Evolutionary conservation across 345 rosid genomes (phyloP), one percentile per base, ranked within the genome.

Genomic region (Carallia brachiata): DNA sequence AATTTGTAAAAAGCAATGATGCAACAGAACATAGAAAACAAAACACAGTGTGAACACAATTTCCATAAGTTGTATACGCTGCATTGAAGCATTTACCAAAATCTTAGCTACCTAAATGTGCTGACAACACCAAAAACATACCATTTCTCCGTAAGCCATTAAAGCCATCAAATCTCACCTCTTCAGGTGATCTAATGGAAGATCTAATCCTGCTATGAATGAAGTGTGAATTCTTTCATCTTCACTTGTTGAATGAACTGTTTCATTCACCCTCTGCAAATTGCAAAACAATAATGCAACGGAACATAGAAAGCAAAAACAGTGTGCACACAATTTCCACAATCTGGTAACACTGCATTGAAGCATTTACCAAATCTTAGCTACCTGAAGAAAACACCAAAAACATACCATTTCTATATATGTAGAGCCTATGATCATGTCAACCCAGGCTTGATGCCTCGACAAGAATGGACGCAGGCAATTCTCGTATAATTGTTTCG

Each of bases 391-490:
- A 6, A 36, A 53, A 10, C 17, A 37, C 1, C 16, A 44, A 36
- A 48, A 40, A 47, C 53, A 59, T 77, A 84, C 93, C 85, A 86
- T 69, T 77, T 84, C 85, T 7, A 58, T 77, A 52, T 80, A 69
- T 19, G 84, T 66, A 62, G 75, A 72, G 63, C 83, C 87, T 68
- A 82, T 40, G 28, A 86, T 65, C 55, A 52, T 76, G 73, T 88
- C 92, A 47, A 79, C 70, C 75, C 67, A 82, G 67, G 84, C 74
- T 77, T 85, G 90, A 84, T 84, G 90, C 61, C 80, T 81, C 73
- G 71, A 56, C 56, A 89, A 68, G 81, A 87, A 81, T 37, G 95
- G 95, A 61, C 95, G 84, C 52, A 87, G 74, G 56, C 83, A 85
- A 71, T 74, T 85, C 73, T n/a, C 52, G 67, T 91, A 91, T 60